A percentile compares a stretch with the other conserved stretches of the same genome.
phyloP scores from a whole-genome alignment of 345 rosid species.

The Excoecaria agallocha region DNA sequence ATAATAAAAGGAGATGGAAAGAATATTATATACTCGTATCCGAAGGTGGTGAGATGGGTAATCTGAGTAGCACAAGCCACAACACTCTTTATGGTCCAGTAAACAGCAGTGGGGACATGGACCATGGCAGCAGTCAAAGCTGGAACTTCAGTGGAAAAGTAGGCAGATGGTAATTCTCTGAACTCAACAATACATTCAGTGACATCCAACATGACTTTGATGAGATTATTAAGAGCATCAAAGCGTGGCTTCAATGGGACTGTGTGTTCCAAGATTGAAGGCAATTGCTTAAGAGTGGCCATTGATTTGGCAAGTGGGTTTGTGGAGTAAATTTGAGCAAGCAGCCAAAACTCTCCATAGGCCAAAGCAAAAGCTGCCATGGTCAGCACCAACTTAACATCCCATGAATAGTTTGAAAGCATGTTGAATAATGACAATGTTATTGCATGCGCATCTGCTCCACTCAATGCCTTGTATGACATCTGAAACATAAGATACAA shows the following conservation, averaged over 20 bases:
- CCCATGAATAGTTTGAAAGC: slow-evolving; percentile 66
- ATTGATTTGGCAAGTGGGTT: slow-evolving; percentile 65
- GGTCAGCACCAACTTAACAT: slow-evolving; percentile 62
- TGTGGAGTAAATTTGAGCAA: slow-evolving; percentile 61
- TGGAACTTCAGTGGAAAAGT: slow-evolving; percentile 49
- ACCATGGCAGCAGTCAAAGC: slow-evolving; percentile 41
- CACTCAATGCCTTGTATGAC: slow-evolving; percentile 52
- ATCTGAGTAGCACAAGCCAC: slow-evolving; percentile 67
- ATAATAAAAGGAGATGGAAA: too few relatives aligned
- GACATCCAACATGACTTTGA: slow-evolving; percentile 52
- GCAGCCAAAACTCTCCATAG: slow-evolving; percentile 81
- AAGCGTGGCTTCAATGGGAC: slow-evolving; percentile 47
- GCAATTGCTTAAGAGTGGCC: slow-evolving; percentile 63
- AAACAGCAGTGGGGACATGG: slow-evolving; percentile 63
- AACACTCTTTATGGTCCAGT: slow-evolving; percentile 62
- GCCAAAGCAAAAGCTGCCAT: slow-evolving; percentile 66
- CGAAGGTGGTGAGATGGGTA: slow-evolving; percentile 56
- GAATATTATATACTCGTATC: slow-evolving; percentile 45
- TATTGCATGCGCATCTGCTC: slow-evolving; percentile 57
- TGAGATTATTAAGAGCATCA: slow-evolving; percentile 53
- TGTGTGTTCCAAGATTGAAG: slow-evolving; percentile 43
- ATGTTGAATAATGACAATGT: slow-evolving; percentile 50
- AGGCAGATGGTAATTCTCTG: slow-evolving; percentile 47
- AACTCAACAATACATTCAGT: slow-evolving; percentile 56
- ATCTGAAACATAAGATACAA: slow-evolving; percentile 36